phyloP scores from a whole-genome alignment of 2,329 filamentous ascomycete genomes.

The Uncinocarpus reesii region DNA sequence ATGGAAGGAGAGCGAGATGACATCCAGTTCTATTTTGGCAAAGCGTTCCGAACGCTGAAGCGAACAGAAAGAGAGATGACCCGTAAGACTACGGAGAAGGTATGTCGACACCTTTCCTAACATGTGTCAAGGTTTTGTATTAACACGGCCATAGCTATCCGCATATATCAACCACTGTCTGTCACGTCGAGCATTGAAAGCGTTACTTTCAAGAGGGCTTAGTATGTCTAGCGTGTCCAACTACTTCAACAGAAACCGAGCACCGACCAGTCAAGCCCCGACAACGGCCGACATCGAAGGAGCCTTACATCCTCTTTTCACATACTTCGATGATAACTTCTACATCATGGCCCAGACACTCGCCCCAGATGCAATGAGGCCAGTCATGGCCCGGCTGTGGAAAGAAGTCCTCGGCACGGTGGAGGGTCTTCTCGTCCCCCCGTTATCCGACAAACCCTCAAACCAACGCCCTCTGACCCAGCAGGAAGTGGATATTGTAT shows the following conservation, averaged over 20 bases:
- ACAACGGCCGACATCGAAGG: conserved; percentile 66
- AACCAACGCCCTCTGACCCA: conserved; percentile 71
- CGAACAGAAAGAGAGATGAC: conserved; percentile 97
- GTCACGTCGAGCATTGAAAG: conserved; percentile 68
- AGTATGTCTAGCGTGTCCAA: conserved; percentile 64
- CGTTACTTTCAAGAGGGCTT: conserved; percentile 62
- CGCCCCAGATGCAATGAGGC: conserved; percentile 91
- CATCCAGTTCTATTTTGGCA: conserved; percentile 97
- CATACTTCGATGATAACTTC: conserved; percentile 97
- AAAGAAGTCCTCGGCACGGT: conserved; percentile 93
- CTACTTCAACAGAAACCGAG: conserved; percentile 48
- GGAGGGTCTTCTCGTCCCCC: conserved; percentile 80
- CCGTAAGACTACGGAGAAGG: conserved; percentile 94
- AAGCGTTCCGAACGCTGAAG: conserved; percentile 90
- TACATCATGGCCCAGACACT: conserved; percentile 97
- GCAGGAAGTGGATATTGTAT: conserved; percentile 87
- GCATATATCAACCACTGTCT: conserved; percentile 85
- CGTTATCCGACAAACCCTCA: conserved; percentile 87
- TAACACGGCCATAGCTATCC: conserved; percentile 53
- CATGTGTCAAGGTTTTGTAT: conserved; percentile 1
- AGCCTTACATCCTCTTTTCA: conserved; percentile 73
- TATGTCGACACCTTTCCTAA: conserved; percentile 32
- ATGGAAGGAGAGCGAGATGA: conserved; percentile 99
- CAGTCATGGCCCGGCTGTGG: conserved; percentile 96
- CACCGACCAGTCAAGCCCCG: conserved; percentile 44